Evolutionary conservation across 192 early-diverging fungal species (phyloP).

Genomic region (Rhizophagus clarus): DNA sequence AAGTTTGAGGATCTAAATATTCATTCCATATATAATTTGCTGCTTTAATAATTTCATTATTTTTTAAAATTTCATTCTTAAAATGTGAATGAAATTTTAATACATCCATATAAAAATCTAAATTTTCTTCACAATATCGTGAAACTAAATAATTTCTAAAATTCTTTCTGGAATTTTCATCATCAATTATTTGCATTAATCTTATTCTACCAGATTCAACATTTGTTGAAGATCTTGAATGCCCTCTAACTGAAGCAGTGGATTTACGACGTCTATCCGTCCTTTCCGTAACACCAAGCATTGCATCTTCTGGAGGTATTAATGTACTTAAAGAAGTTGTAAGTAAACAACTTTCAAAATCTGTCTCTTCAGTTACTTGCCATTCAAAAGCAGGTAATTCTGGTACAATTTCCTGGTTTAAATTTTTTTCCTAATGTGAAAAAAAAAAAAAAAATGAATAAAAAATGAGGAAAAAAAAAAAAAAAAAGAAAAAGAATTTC

Average conservation of each 20-base stretch:
- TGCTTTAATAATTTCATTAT: background rate
- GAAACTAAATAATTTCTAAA: constrained; percentile 28
- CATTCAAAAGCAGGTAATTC: constrained; percentile 32
- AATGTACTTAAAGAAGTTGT: background rate
- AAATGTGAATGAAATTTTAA: constrained; percentile 18
- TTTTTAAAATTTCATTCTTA: background rate
- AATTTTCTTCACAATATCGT: constrained; percentile 33
- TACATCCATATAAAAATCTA: constrained; percentile 32
- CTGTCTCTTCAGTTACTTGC: constrained; percentile 9
- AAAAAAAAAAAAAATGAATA: background rate
- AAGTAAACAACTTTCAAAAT: background rate
- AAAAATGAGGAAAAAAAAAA: background rate
- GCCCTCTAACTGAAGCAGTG: background rate
- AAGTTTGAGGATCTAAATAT: constrained; percentile 29
- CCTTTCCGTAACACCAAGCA: background rate
- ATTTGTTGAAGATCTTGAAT: background rate
- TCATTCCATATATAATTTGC: constrained; percentile 23
- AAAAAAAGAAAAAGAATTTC: background rate
- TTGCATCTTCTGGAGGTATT: constrained; percentile 11
- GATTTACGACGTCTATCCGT: background rate
- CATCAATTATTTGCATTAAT: constrained; percentile 24
- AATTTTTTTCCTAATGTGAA: background rate
- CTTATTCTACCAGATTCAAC: constrained; percentile 20
- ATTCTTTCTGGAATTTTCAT: constrained; percentile 12
- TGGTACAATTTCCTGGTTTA: background rate